phyloP scores from a whole-genome alignment of 2,329 filamentous ascomycete genomes.

The Diplodia corticola region DNA sequence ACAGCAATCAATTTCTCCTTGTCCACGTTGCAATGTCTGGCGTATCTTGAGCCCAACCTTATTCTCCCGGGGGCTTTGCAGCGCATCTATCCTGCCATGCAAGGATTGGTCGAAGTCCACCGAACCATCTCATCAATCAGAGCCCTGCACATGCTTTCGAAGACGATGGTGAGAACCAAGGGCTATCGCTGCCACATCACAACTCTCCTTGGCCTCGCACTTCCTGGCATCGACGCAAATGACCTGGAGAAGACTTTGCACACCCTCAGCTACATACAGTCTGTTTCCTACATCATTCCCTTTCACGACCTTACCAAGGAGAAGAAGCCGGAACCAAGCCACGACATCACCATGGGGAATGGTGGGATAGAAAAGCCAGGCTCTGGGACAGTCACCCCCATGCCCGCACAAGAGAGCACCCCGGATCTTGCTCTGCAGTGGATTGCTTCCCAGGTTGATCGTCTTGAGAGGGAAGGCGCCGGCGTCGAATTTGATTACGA shows the following conservation, averaged over 20 bases:
- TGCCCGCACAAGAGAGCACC: conserved; percentile 38
- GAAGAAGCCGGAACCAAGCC: conserved; percentile 28
- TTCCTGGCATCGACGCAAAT: conserved; percentile 96
- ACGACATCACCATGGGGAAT: conserved; percentile 6
- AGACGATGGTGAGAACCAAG: conserved; percentile 87
- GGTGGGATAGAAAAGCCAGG: neutral
- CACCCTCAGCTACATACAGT: conserved; percentile 91
- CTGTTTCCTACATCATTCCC: conserved; percentile 93
- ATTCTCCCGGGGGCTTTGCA: conserved; percentile 92
- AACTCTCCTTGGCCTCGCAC: conserved; percentile 82
- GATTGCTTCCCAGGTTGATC: conserved; percentile 91
- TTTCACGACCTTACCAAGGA: conserved; percentile 77
- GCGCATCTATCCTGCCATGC: conserved; percentile 93
- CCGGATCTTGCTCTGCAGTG: conserved; percentile 76
- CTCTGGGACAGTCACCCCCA: conserved; percentile 35
- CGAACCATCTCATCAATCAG: conserved; percentile 91
- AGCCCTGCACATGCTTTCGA: conserved; percentile 86
- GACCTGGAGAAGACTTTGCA: conserved; percentile 96
- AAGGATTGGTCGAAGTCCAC: conserved; percentile 95
- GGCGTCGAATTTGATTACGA: conserved; percentile 84
- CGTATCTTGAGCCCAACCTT: conserved; percentile 86
- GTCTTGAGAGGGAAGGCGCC: conserved; percentile 85
- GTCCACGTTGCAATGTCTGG: conserved; percentile 82
- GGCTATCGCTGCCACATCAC: conserved; percentile 97
- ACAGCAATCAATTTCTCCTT: conserved; percentile 91